Evolutionary conservation across 352 stramenopile species (phyloP), one percentile per base, ranked within the genome.

Genomic region (Phytophthora uliginosa): DNA sequence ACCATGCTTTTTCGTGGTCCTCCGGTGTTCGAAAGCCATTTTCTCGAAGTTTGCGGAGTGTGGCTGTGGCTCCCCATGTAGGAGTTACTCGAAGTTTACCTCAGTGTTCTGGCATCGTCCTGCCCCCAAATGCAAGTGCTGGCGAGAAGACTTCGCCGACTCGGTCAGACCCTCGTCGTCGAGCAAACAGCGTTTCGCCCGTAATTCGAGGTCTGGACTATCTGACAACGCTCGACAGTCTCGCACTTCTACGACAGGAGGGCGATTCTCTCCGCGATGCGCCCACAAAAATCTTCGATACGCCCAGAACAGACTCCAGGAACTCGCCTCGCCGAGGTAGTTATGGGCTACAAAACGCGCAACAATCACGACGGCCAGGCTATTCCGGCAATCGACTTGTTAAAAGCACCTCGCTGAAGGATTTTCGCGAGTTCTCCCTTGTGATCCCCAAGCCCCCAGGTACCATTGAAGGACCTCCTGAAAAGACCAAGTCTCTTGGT

Each of bases 171-270:
- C 3, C 45, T 22, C 47, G 8, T 9, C 38, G 38, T 15, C 48
- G 63, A 40, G 31, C 33, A 7, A 71, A 34, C 42, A 75, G 68
- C 52, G 65, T 66, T 58, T 57, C 68, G 0, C 36, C 59, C 48
- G 20, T 20, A 6, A 66, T 66, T 54, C 61, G 68, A 51, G 66
- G 54, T n/a, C 31, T 52, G 2, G 50, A 71, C 15, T 17, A 9
- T 31, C 15, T 53, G 8, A 13, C n/a, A 13, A 42, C 42, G 0
- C 63, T 72, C 0, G 63, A 76, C 10, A 68, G 63, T 48, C 47
- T 72, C 24, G 47, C 22, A 1, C 13, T 72, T 7, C 28, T 68
- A 45, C 50, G 24, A 34, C 69, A 63, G 51, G 56, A 64, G 20
- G 63, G 57, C 18, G 57, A 72, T 26, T n/a, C 24, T 20, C 47